These are phyloP conservation scores for Lentinula sp. DNA, from an alignment of 768 basidiomycete species.

Conservation along the genomic window DNA sequence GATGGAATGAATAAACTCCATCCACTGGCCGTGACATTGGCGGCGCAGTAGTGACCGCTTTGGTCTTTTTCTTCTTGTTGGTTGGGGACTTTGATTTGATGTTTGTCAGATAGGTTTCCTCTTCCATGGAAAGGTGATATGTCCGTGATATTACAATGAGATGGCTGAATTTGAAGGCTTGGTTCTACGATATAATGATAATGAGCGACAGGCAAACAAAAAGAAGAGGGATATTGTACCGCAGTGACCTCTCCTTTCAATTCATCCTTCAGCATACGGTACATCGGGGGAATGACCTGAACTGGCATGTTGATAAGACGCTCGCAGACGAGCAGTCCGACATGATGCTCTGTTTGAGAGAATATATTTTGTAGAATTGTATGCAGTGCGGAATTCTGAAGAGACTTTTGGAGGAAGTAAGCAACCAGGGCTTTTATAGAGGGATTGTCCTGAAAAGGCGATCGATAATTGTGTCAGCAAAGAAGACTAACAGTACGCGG, in stretches of 20 bases:
- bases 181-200: slow-evolving; percentile 27
- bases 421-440: slow-evolving; percentile 63
- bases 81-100: slow-evolving; percentile 29
- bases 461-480: background rate
- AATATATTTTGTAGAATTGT: slow-evolving; percentile 49
- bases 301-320: slow-evolving; percentile 94
- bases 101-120: slow-evolving; percentile 47
- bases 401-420: slow-evolving; percentile 64
- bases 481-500: slow-evolving; percentile 9
- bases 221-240: slow-evolving; percentile 32
- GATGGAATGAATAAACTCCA: slow-evolving; percentile 72
- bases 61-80: slow-evolving; percentile 29
- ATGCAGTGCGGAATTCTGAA: slow-evolving; percentile 43
- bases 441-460: slow-evolving; percentile 51
- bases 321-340: slow-evolving; percentile 85
- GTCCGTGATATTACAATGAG: slow-evolving; percentile 72
- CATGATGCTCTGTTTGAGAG: slow-evolving; percentile 43
- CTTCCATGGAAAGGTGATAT: slow-evolving; percentile 67
- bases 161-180: slow-evolving; percentile 69
- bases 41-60: slow-evolving; percentile 15
- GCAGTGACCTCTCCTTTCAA: slow-evolving; percentile 65
- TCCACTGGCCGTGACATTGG: slow-evolving; percentile 27
- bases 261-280: slow-evolving; percentile 82
- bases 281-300: slow-evolving; percentile 89
- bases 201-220: background rate